phyloP scores from a whole-genome alignment of 495 filamentous ascomycete species.

The Penicillium paxilli region DNA sequence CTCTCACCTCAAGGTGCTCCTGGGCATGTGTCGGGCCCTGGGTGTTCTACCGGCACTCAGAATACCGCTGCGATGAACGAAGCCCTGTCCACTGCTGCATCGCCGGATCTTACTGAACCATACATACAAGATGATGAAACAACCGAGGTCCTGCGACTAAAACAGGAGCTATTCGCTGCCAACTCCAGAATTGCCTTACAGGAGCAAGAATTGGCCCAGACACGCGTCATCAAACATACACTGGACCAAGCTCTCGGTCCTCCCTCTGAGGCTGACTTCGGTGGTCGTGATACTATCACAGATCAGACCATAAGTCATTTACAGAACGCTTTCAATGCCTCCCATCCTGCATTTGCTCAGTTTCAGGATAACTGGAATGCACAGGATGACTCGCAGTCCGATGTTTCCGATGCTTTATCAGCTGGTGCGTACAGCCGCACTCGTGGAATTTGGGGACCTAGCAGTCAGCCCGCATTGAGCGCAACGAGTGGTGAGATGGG shows the following conservation, averaged over 20 bases:
- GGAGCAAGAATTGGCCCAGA: constrained; percentile 80
- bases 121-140: constrained; percentile 31
- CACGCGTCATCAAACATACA: constrained; percentile 72
- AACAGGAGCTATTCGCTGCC: constrained; percentile 73
- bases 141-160: constrained; percentile 58
- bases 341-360: constrained; percentile 48
- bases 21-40: constrained; percentile 37
- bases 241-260: constrained; percentile 70
- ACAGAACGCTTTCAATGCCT: constrained; percentile 55
- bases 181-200: constrained; percentile 78
- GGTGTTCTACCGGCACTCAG: constrained; percentile 51
- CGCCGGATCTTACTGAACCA: constrained; percentile 18
- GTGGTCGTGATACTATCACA: constrained; percentile 45
- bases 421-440: constrained; percentile 58
- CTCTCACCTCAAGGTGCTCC: constrained; percentile 31
- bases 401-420: constrained; percentile 61
- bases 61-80: constrained; percentile 61
- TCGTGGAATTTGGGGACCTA: constrained; percentile 62
- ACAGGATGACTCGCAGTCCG: constrained; percentile 68
- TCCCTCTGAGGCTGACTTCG: constrained; percentile 56
- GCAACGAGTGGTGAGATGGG: constrained; percentile 20
- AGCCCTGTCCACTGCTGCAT: constrained; percentile 38
- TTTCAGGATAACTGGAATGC: constrained; percentile 62
- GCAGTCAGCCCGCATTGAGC: constrained; percentile 30
- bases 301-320: constrained; percentile 55